phyloP scores from a whole-genome alignment of 1,284 basidiomycete species.

The Ganoderma resinaceum region DNA sequence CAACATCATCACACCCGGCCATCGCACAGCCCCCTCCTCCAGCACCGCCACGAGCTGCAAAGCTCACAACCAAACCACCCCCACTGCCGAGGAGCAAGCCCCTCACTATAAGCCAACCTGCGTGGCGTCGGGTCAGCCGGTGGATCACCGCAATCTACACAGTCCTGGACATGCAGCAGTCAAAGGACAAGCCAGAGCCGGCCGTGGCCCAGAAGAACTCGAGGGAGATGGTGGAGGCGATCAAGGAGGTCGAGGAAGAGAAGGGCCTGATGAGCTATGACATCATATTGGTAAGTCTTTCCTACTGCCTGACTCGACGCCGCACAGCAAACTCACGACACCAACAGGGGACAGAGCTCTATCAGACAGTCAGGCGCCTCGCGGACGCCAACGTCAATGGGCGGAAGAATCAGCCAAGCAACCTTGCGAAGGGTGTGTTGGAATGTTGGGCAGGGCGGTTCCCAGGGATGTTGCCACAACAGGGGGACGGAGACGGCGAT shows the following conservation, averaged over 20 bases:
- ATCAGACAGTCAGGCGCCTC: slow-evolving; percentile 8
- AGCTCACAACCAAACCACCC: not conserved
- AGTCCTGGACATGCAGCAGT: slow-evolving; percentile 10
- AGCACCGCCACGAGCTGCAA: not conserved
- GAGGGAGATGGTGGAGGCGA: not conserved
- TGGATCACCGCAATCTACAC: slow-evolving; percentile 8
- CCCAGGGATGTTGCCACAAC: not conserved
- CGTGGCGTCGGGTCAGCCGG: slow-evolving; percentile 1
- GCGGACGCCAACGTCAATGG: slow-evolving; percentile 8
- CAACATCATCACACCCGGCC: not conserved
- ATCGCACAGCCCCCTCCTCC: not conserved
- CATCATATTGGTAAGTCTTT: slow-evolving; percentile 11
- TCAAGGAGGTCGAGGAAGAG: slow-evolving; percentile 17
- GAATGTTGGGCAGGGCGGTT: slow-evolving; percentile 16
- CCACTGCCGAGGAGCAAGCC: not conserved
- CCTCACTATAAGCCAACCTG: not conserved
- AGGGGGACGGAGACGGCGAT: not conserved
- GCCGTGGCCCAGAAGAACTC: not conserved
- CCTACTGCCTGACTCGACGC: not conserved
- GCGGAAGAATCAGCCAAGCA: slow-evolving; percentile 11
- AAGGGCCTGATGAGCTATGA: slow-evolving; percentile 14
- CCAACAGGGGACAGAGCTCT: slow-evolving; percentile 11
- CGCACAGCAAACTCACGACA: not conserved
- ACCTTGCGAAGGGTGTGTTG: slow-evolving; percentile 14
- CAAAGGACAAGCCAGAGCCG: not conserved